Percentiles rank a stretch among this genome's conserved stretches.
phyloP scores from a whole-genome alignment of 2,329 filamentous ascomycete species.

The Calonectria pauciramosa region DNA sequence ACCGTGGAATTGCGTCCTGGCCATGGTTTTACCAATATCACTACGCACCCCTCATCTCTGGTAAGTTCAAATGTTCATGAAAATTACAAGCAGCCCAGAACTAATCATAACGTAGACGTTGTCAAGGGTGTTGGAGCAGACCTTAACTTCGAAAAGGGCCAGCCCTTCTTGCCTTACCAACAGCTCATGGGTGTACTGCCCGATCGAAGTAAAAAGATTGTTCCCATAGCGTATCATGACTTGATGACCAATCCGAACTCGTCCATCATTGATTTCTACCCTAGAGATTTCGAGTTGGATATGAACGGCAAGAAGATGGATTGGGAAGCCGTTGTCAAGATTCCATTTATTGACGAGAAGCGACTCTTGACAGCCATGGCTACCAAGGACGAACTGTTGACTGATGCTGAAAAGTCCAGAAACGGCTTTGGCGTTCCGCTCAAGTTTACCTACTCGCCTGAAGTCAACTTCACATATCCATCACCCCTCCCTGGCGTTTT shows the following conservation, averaged over 20 bases:
- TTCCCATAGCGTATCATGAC: slow-evolving; percentile 87
- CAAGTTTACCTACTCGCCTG: slow-evolving; percentile 89
- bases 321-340: slow-evolving; percentile 99
- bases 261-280: slow-evolving; percentile 98
- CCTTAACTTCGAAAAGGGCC: slow-evolving; percentile 92
- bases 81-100: slow-evolving; percentile 58
- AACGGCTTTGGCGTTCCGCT: slow-evolving; percentile 94
- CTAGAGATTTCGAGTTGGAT: slow-evolving; percentile 94
- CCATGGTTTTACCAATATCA: slow-evolving; percentile 98
- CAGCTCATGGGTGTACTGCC: slow-evolving; percentile 98
- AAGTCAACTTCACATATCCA: slow-evolving; percentile 85
- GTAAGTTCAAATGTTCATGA: slow-evolving; percentile 54
- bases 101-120: slow-evolving; percentile 74
- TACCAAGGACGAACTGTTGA: slow-evolving; percentile 83
- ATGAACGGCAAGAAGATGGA: slow-evolving; percentile 99
- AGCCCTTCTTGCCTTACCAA: slow-evolving; percentile 94
- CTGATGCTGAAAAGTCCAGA: slow-evolving; percentile 81
- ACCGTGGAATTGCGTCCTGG: slow-evolving; percentile 96
- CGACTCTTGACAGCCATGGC: slow-evolving; percentile 88
- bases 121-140: slow-evolving; percentile 88
- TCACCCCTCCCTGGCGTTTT: slow-evolving; percentile 92
- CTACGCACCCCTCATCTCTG: slow-evolving; percentile 96
- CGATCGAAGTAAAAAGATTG: slow-evolving; percentile 97
- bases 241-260: slow-evolving; percentile 93
- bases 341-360: slow-evolving; percentile 96